A percentile compares a stretch with the other conserved stretches of the same genome.
Conservation (phyloP, 371 early-diverging fungal genomes). For the Nematocida displodere region DNA sequence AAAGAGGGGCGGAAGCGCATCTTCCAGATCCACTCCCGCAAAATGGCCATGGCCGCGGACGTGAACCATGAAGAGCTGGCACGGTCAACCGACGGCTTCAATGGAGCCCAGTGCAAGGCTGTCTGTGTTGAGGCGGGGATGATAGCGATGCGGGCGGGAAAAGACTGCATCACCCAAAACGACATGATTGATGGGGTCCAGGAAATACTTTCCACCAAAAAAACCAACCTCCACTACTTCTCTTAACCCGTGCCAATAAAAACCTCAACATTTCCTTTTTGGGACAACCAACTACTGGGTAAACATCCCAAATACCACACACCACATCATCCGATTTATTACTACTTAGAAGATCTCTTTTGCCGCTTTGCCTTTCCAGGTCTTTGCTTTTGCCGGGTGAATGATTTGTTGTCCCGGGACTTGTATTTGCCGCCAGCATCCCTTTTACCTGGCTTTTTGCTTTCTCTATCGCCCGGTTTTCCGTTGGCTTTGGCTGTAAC, state of each 20-base stretch:
- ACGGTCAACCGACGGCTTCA: conserved; percentile 93
- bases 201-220: conserved; percentile 99
- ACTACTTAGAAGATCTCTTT: too few relatives aligned
- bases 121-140: conserved; percentile 98
- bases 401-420: too few relatives aligned
- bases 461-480: neutral
- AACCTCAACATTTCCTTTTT: too few relatives aligned
- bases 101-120: conserved; percentile 98
- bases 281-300: too few relatives aligned
- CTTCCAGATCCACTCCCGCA: conserved; percentile 95
- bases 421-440: too few relatives aligned
- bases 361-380: too few relatives aligned
- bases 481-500: neutral
- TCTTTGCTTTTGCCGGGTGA: too few relatives aligned
- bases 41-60: conserved; percentile 87
- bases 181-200: conserved; percentile 98
- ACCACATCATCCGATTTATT: too few relatives aligned
- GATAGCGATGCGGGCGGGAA: conserved; percentile 87
- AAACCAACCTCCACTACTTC: conserved; percentile 69
- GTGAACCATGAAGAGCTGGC: conserved; percentile 98
- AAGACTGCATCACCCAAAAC: conserved; percentile 81
- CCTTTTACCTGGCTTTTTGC: too few relatives aligned
- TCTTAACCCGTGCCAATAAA: conserved; percentile 61
- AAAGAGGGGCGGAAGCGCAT: conserved; percentile 94
- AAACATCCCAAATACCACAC: too few relatives aligned